Conservation (phyloP, 2,329 filamentous ascomycete species). For the Endoconidiophora laricicola region DNA sequence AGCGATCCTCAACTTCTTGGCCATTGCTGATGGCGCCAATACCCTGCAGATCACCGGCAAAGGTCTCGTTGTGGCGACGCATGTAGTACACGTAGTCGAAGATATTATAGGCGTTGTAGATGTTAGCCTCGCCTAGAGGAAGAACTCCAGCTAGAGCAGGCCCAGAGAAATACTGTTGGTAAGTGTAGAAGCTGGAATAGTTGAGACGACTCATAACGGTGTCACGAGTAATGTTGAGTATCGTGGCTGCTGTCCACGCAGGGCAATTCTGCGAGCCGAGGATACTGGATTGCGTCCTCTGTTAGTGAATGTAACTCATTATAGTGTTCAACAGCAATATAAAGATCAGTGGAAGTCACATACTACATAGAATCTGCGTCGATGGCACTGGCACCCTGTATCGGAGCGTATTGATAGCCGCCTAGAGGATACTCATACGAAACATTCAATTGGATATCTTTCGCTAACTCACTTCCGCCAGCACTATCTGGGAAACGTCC, state of each 20-base stretch:
- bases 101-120: slow-evolving; percentile 33
- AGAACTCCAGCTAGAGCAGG: slow-evolving; percentile 24
- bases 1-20: slow-evolving; percentile 24
- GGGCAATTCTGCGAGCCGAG: slow-evolving; percentile 19
- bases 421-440: slow-evolving; percentile 47
- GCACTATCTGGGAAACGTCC: slow-evolving; percentile 22
- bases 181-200: slow-evolving; percentile 23
- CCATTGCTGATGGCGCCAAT: neutral
- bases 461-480: slow-evolving; percentile 17
- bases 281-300: neutral
- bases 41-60: slow-evolving; percentile 22
- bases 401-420: slow-evolving; percentile 66
- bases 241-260: slow-evolving; percentile 21
- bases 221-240: slow-evolving; percentile 17
- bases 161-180: slow-evolving; percentile 25
- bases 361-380: slow-evolving; percentile 32
- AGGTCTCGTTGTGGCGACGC: slow-evolving; percentile 32
- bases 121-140: slow-evolving; percentile 21
- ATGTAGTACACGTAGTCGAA: slow-evolving; percentile 41
- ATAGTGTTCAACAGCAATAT: too few relatives aligned
- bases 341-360: slow-evolving; percentile 14
- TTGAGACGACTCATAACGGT: slow-evolving; percentile 16
- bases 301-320: too few relatives aligned
- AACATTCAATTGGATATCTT: slow-evolving; percentile 15
- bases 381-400: slow-evolving; percentile 34